Evolutionary conservation across 78 protist genomes (phyloP), one percentile per base, ranked within the genome.

Genomic region (Dictyostelium purpureum): DNA sequence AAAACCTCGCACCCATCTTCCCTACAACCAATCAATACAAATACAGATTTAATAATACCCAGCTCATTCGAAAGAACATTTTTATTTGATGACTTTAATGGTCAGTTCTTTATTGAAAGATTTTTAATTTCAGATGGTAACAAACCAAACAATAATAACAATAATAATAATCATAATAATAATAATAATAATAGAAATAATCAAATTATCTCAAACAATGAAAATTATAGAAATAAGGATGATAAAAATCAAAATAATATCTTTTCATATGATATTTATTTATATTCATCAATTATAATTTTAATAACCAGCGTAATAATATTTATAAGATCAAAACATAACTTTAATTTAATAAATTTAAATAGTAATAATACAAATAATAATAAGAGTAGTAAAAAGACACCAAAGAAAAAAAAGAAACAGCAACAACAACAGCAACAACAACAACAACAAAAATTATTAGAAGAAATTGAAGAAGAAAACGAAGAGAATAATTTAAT

Each of bases 61-160:
- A 19, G 45, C 31, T 24, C 33, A n/a, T 63, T 43, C 24, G 67
- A 51, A 11, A 79, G 69, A 21, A 82, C 90, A 11, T 82, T 52
- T 70, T 54, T 82, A 11, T 82, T 82, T 54, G 90, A 82, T 42
- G n/a, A 37, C 26, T 82, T 43, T 31, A 65, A 82, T 82, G 90
- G 90, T 40, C 75, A 82, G 10, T 43, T 82, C 19, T 82, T 69
- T 40, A 82, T 82, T 51, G 42, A 70, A 26, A n/a, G n/a, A n/a
- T n/a, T n/a, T n/a, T n/a, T n/a, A n/a, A 45, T 40, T n/a, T 33
- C 49, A 10, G n/a, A 42, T 42, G 21, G 19, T 42, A 7, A 31
- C 2, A 49, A 12, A 26, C 31, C 5, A 6, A 37, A 31, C 33
- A 77, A 21, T 24, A 77, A 28, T 77, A 38, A 51, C 18, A 37